These are phyloP conservation scores for Iberis pinnata DNA, from an alignment of 345 rosid species.

Conservation along the genomic window DNA sequence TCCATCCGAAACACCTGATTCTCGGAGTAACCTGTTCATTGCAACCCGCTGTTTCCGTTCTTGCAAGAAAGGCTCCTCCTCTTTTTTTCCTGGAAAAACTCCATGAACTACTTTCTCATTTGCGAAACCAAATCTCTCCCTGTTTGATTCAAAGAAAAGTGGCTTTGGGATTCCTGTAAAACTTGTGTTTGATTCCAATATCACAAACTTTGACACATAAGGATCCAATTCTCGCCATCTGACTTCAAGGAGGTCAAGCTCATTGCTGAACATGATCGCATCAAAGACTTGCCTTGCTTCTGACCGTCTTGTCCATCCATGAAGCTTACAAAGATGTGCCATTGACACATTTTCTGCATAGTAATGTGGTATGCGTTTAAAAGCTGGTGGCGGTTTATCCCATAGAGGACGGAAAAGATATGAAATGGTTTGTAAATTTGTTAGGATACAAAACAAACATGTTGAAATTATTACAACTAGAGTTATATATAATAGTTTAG, in stretches of 20 bases:
- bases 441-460: conserved; percentile 43
- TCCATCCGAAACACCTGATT: conserved; percentile 54
- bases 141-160: conserved; percentile 48
- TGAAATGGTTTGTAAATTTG: conserved; percentile 40
- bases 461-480: conserved; percentile 43
- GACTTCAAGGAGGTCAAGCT: conserved; percentile 75
- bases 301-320: conserved; percentile 67
- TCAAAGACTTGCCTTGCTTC: conserved; percentile 66
- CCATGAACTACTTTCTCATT: conserved; percentile 55
- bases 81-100: conserved; percentile 45
- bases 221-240: conserved; percentile 76
- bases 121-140: conserved; percentile 50
- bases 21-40: conserved; percentile 58
- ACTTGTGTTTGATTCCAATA: conserved; percentile 78
- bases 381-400: conserved; percentile 77
- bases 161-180: conserved; percentile 90
- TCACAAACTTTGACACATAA: conserved; percentile 56
- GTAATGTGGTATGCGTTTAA: conserved; percentile 64
- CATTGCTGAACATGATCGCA: conserved; percentile 78
- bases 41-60: conserved; percentile 57
- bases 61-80: conserved; percentile 54
- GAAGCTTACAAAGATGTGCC: conserved; percentile 71
- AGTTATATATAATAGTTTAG: conserved; percentile 28
- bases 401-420: conserved; percentile 79
- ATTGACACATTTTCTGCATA: conserved; percentile 90